A percentile compares a stretch with the other conserved stretches of the same genome.
Evolutionary conservation across 148 eudicot genomes (phyloP).

Genomic region (Tetragonia tetragonoides): DNA sequence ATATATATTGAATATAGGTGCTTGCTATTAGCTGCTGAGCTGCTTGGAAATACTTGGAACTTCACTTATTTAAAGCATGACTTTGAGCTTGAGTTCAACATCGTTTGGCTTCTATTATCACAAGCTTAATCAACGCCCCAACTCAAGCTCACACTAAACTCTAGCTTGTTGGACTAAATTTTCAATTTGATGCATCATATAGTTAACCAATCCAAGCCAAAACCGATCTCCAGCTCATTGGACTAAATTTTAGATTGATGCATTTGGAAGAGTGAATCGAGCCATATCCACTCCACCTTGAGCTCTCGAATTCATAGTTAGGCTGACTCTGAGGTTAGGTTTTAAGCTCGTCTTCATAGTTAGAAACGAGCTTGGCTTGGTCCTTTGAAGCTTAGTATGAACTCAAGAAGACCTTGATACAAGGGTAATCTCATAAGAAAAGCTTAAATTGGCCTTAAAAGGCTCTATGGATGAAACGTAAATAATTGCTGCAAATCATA

Average conservation of each 20-base stretch:
- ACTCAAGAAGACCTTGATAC: not conserved
- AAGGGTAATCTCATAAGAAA: not conserved
- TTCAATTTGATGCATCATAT: not conserved
- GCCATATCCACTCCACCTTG: not conserved
- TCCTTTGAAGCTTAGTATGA: too few relatives aligned
- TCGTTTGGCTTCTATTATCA: not conserved
- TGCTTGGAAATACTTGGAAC: not conserved
- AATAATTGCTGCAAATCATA: too few relatives aligned
- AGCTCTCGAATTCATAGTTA: not conserved
- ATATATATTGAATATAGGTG: not conserved
- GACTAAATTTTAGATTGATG: not conserved
- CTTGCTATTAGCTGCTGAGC: not conserved
- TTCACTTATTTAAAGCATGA: not conserved
- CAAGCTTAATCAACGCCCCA: not conserved
- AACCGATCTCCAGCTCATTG: not conserved
- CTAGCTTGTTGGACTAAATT: not conserved
- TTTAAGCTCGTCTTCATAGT: not conserved
- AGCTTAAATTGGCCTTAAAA: not conserved
- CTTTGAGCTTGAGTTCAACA: not conserved
- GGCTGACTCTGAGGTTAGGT: not conserved
- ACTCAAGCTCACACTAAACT: not conserved
- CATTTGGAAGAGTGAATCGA: not conserved
- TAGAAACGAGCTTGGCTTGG: not conserved
- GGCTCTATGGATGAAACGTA: too few relatives aligned
- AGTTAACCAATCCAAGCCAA: not conserved